Conservation (phyloP, 306 rosid genomes). For the Sicyos baderoa region DNA sequence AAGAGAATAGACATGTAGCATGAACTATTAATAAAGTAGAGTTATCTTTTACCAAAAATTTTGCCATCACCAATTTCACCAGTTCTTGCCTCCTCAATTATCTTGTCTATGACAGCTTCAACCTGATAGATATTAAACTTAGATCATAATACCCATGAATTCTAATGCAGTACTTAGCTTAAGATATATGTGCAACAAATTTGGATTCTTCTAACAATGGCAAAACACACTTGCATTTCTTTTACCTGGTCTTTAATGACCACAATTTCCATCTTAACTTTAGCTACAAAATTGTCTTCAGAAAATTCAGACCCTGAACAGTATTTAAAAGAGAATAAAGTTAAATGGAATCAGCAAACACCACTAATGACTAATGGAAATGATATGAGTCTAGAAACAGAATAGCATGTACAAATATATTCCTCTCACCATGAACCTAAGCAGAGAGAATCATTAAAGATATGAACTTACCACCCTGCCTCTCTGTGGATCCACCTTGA, state of each 20-base stretch:
- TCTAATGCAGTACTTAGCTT: neutral
- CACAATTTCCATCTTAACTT: slow-evolving; percentile 95
- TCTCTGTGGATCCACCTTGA: slow-evolving; percentile 89
- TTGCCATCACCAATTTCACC: slow-evolving; percentile 98
- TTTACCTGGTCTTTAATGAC: slow-evolving; percentile 69
- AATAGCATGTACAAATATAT: neutral
- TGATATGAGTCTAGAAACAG: neutral
- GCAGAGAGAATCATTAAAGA: slow-evolving; percentile 5
- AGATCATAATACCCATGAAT: neutral
- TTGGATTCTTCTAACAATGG: neutral
- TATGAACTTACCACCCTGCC: slow-evolving; percentile 73
- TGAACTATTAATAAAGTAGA: slow-evolving; percentile 10
- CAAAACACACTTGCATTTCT: slow-evolving; percentile 14
- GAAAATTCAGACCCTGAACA: slow-evolving; percentile 74
- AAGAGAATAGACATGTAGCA: neutral
- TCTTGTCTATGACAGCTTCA: slow-evolving; percentile 60
- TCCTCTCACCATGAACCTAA: neutral
- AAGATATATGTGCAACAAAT: neutral
- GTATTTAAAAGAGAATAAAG: neutral
- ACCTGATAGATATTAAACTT: slow-evolving; percentile 34
- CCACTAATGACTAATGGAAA: neutral
- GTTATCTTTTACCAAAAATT: slow-evolving; percentile 58
- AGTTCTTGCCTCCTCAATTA: slow-evolving; percentile 69
- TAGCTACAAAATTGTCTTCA: slow-evolving; percentile 70
- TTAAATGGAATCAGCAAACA: neutral